Evolutionary conservation across 2,329 filamentous ascomycete genomes (phyloP), one percentile per base, ranked within the genome.

Genomic region (Sclerotinia trifoliorum): DNA sequence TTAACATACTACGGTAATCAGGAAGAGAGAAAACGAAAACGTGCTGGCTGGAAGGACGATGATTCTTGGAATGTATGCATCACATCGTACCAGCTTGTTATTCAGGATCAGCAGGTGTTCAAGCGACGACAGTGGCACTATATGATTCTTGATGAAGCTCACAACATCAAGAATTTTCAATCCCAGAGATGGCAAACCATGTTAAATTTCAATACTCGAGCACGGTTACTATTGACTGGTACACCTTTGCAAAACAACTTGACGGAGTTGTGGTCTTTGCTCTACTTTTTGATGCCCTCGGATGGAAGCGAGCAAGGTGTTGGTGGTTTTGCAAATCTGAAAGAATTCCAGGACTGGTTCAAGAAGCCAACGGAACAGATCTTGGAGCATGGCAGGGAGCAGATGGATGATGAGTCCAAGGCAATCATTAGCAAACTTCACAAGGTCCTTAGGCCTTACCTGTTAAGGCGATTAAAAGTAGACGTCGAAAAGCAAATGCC

Each of bases 401-500:
- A 94, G 68, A 92, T 99, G 84, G 95, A 98, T 73, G 92, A 96
- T 15, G 94, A 99, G 79, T 93, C 94, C 17, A 91, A 93, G 74
- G 90, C 90, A 68, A 94, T 97, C 73, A 96, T 99, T 72, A 88
- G 89, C 57, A 96, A 98, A 78, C 85, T 99, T 5, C 96, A 99
- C 81, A 93, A 96, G 73, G 93, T 98, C 29, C 83, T 99, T 13
- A 88, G 96, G 2, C 95, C 95, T 0, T 98, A 97, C 76, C 85
- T 99, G 15, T 84, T 99, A 8, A 89, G 95, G 64, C 88, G 95
- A 67, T 82, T 99, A 68, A 99, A 99, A 80, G 91, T 93, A 56
- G 95, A 99, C 76, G 95, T 99, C 7, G 96, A 99, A 81, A 97
- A 98, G 81, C 95, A 99, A 78, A 97, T 99, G 92, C 95, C 96